phyloP scores from a whole-genome alignment of 2,329 filamentous ascomycete genomes.

The Thelonectria blattea region DNA sequence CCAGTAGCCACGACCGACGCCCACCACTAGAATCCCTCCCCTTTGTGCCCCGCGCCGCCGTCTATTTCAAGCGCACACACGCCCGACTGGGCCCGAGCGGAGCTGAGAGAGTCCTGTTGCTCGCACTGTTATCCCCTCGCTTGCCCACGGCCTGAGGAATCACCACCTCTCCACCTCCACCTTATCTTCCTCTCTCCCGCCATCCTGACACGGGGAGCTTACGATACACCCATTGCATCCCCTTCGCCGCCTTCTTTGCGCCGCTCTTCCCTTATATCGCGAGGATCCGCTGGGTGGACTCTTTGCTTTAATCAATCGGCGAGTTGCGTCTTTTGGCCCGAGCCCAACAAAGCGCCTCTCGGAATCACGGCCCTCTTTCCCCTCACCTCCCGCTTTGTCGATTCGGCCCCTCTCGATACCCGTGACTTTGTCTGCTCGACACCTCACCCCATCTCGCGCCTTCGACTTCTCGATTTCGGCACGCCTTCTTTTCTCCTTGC shows the following conservation, averaged over 20 bases:
- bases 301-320: slow-evolving; percentile 25
- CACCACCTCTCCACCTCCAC: slow-evolving; percentile 22
- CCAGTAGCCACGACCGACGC: slow-evolving; percentile 15
- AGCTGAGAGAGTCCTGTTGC: slow-evolving; percentile 23
- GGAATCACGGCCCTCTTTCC: slow-evolving; percentile 27
- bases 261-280: slow-evolving; percentile 8
- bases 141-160: slow-evolving; percentile 20
- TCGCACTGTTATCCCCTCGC: slow-evolving; percentile 29
- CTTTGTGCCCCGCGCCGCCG: slow-evolving; percentile 36
- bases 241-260: background rate
- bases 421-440: slow-evolving; percentile 13
- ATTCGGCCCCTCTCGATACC: slow-evolving; percentile 18
- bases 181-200: slow-evolving; percentile 7
- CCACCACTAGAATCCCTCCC: slow-evolving; percentile 13
- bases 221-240: slow-evolving; percentile 21
- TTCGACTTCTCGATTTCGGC: slow-evolving; percentile 10
- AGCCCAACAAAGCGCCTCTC: slow-evolving; percentile 34
- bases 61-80: slow-evolving; percentile 32
- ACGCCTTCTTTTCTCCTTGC: slow-evolving; percentile 6
- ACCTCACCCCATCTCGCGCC: slow-evolving; percentile 20
- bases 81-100: slow-evolving; percentile 34
- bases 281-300: slow-evolving; percentile 31
- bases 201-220: slow-evolving; percentile 8
- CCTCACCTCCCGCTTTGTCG: slow-evolving; percentile 25
- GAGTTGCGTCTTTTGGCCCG: slow-evolving; percentile 28